Evolutionary conservation across 139 green algal genomes (phyloP).

Genomic region (Ettlia oleoabundans): DNA sequence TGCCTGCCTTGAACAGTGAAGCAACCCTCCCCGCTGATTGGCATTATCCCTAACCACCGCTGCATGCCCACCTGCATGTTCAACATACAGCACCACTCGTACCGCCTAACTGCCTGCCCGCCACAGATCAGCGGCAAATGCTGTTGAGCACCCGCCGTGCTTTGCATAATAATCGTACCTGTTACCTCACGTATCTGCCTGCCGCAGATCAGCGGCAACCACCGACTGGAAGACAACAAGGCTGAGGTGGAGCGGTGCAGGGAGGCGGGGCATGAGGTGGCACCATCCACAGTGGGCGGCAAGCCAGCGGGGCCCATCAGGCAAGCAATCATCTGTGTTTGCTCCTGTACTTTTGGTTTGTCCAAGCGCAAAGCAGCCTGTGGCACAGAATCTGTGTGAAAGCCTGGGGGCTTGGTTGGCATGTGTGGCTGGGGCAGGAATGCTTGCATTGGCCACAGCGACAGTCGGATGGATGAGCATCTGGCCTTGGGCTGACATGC

Average conservation of each 20-base stretch:
- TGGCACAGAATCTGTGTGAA: neutral
- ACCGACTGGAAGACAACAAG: slow-evolving; percentile 75
- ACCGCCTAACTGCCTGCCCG: neutral
- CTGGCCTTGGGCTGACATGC: no score
- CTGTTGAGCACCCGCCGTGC: no score
- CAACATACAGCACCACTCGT: no score
- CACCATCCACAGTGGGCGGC: slow-evolving; percentile 23
- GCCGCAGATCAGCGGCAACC: slow-evolving; percentile 65
- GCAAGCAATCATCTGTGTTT: neutral
- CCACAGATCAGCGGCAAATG: neutral
- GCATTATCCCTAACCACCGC: no score
- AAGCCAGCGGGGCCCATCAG: slow-evolving; percentile 68
- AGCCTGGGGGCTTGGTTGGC: no score
- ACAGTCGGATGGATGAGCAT: no score
- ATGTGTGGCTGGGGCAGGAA: no score
- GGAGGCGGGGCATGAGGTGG: slow-evolving; percentile 62
- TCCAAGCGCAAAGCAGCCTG: neutral
- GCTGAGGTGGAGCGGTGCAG: slow-evolving; percentile 72
- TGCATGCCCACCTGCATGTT: no score
- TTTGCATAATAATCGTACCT: no score
- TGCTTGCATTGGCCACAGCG: no score
- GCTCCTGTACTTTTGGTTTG: neutral
- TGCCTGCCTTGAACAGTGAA: no score
- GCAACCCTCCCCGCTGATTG: no score
- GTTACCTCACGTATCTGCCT: neutral